These are phyloP conservation scores for Rhododendron ferrugineum DNA, from an alignment of 148 eudicot genomes.

Conservation along the genomic window DNA sequence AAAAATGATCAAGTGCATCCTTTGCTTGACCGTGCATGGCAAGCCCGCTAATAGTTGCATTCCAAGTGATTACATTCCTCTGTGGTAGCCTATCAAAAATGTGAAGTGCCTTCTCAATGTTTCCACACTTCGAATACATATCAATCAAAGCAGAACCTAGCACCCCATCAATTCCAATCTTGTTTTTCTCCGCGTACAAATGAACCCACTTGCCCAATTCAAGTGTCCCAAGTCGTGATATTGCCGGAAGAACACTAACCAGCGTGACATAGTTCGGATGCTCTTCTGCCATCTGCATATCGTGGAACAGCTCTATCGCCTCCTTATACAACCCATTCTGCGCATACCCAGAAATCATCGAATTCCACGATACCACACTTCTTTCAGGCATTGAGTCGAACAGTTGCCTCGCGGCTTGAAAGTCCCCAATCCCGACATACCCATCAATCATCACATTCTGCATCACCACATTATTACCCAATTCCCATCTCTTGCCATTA, in stretches of 20 bases:
- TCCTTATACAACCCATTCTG: constrained; percentile 37
- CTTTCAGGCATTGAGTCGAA: constrained; percentile 47
- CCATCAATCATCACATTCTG: constrained; percentile 60
- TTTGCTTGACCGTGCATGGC: constrained; percentile 60
- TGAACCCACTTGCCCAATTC: constrained; percentile 59
- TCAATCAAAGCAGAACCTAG: constrained; percentile 64
- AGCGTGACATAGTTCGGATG: constrained; percentile 49
- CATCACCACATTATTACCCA: constrained; percentile 40
- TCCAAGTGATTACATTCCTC: constrained; percentile 51
- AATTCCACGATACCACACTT: constrained; percentile 61
- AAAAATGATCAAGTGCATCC: constrained; percentile 41
- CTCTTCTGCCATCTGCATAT: constrained; percentile 38
- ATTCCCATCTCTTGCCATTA: constrained; percentile 20
- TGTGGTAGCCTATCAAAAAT: constrained; percentile 34
- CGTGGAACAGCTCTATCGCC: constrained; percentile 41
- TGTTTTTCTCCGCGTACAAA: constrained; percentile 46
- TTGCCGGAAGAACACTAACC: constrained; percentile 48
- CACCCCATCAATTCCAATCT: constrained; percentile 35
- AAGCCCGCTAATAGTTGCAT: constrained; percentile 52
- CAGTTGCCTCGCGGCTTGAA: constrained; percentile 34
- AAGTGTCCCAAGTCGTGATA: constrained; percentile 53
- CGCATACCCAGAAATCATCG: constrained; percentile 48
- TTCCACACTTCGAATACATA: constrained; percentile 75
- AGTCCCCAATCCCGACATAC: constrained; percentile 29
- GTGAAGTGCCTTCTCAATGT: constrained; percentile 47